These are phyloP conservation scores for Cunninghamia lanceolata DNA, from an alignment of 75 land plant genomes.

Conservation along the genomic window DNA sequence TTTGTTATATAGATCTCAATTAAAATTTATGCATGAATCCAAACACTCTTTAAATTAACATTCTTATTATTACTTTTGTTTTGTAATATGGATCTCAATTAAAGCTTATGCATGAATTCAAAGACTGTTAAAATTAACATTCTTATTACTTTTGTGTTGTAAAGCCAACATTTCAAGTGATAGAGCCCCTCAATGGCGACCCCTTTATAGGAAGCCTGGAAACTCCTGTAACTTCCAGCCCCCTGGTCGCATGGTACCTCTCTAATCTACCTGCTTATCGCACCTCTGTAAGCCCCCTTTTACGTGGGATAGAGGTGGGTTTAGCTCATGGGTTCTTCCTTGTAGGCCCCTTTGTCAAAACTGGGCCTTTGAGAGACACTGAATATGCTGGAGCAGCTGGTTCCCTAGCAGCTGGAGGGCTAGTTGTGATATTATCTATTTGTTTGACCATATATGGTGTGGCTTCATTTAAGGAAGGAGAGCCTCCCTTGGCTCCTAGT, in stretches of 20 bases:
- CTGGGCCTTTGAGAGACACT: slow-evolving; percentile 76
- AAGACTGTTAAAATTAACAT: too few relatives aligned
- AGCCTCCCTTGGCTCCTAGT: slow-evolving; percentile 73
- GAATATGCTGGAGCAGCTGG: slow-evolving; percentile 62
- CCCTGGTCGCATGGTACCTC: slow-evolving; percentile 96
- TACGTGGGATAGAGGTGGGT: slow-evolving; percentile 89
- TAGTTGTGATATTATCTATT: slow-evolving; percentile 76
- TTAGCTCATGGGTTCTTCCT: slow-evolving; percentile 84
- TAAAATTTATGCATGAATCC: too few relatives aligned
- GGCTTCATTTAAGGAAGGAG: slow-evolving; percentile 87
- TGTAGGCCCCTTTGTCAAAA: slow-evolving; percentile 79
- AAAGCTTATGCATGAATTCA: too few relatives aligned
- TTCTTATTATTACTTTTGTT: too few relatives aligned
- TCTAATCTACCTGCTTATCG: slow-evolving; percentile 98
- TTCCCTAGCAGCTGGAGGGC: slow-evolving; percentile 85
- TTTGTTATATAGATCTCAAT: too few relatives aligned
- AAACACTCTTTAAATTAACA: too few relatives aligned
- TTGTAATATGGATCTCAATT: too few relatives aligned
- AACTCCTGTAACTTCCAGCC: slow-evolving; percentile 92
- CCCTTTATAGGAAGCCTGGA: slow-evolving; percentile 96
- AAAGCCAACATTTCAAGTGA: slow-evolving; percentile 68
- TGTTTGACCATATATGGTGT: slow-evolving; percentile 92
- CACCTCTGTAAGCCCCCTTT: slow-evolving; percentile 90
- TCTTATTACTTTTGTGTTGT: neutral
- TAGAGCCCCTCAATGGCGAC: slow-evolving; percentile 94